A percentile compares a stretch with the other conserved stretches of the same genome.
Evolutionary conservation across 345 rosid species (phyloP).

Genomic region (Eucalyptus fibrosa): DNA sequence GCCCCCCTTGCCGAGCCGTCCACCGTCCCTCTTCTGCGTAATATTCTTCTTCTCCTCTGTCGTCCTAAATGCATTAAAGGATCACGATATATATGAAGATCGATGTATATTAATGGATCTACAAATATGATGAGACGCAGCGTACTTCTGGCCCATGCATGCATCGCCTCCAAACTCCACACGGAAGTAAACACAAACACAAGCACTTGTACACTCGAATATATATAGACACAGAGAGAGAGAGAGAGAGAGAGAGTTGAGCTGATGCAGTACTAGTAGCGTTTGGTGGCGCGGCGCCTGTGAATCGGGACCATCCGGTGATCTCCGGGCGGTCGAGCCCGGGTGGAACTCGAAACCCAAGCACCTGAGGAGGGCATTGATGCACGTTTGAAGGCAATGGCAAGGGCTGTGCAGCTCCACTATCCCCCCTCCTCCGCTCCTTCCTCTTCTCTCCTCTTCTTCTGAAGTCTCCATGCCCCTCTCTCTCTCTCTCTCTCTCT

Average conservation of each 20-base stretch:
- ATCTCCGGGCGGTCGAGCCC: neutral
- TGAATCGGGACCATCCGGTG: neutral
- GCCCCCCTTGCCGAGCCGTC: neutral
- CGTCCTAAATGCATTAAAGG: neutral
- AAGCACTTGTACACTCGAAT: neutral
- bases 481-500: neutral
- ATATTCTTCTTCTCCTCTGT: neutral
- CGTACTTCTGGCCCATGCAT: neutral
- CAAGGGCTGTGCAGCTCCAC: neutral
- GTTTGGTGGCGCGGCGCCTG: neutral
- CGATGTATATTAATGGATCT: neutral
- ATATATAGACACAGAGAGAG: neutral
- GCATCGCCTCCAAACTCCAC: neutral
- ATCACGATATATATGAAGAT: neutral
- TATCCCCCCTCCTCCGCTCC: neutral
- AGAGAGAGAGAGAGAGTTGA: neutral
- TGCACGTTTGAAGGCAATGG: neutral
- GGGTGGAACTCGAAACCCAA: neutral
- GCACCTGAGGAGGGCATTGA: neutral
- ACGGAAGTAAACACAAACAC: neutral
- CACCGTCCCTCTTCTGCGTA: neutral
- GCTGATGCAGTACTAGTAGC: neutral
- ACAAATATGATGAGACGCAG: neutral
- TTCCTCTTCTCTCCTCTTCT: neutral
- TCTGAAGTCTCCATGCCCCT: neutral